These are phyloP conservation scores for Coniferiporia weirii DNA, from an alignment of 1,284 basidiomycete genomes.

Conservation along the genomic window DNA sequence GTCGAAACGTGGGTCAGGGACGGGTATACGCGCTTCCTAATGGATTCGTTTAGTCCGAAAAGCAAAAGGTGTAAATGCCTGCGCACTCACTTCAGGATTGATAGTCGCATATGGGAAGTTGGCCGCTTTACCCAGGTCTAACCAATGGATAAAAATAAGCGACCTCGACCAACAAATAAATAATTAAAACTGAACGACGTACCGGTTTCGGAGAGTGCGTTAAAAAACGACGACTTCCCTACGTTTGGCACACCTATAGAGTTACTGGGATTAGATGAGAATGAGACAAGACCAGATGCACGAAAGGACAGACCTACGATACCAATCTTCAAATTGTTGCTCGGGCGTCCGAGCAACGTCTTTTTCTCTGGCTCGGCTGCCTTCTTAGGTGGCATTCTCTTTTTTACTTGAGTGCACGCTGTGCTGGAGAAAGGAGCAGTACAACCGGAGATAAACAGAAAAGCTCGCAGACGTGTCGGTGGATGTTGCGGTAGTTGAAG, in stretches of 20 bases:
- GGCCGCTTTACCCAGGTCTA: constrained; percentile 94
- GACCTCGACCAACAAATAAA: background rate
- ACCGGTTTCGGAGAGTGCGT: constrained; percentile 90
- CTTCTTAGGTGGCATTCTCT: constrained; percentile 84
- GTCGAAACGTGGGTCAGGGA: constrained; percentile 93
- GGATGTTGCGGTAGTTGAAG: constrained; percentile 16
- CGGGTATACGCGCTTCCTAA: constrained; percentile 87
- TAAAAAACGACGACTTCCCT: constrained; percentile 94
- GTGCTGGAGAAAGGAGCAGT: constrained; percentile 19
- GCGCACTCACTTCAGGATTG: constrained; percentile 59
- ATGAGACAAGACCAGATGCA: constrained; percentile 19
- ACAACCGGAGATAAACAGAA: constrained; percentile 18
- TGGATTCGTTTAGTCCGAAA: background rate
- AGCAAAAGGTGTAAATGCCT: background rate
- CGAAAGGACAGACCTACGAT: constrained; percentile 77
- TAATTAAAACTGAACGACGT: constrained; percentile 23
- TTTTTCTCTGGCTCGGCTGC: constrained; percentile 75
- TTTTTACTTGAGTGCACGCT: constrained; percentile 22
- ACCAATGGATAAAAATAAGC: background rate
- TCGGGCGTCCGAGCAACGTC: constrained; percentile 78
- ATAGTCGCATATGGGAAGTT: constrained; percentile 99
- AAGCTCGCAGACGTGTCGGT: constrained; percentile 9
- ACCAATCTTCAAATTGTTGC: constrained; percentile 93
- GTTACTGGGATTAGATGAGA: constrained; percentile 20
- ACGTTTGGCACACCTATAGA: constrained; percentile 82